Conservation (phyloP, 768 basidiomycete species). For the Leucogyrophana mollusca region DNA sequence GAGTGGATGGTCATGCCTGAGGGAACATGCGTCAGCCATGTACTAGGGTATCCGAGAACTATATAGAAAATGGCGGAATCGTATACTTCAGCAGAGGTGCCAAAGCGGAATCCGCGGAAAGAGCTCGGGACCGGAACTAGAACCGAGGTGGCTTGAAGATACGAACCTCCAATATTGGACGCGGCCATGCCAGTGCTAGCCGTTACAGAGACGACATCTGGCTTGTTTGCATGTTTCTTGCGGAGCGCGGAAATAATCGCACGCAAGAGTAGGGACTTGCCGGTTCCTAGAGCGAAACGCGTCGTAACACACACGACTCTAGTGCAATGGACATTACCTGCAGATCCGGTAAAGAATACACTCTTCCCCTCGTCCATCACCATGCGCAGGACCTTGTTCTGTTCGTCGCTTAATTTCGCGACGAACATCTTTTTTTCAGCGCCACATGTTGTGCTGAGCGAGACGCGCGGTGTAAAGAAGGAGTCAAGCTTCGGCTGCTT, state of each 20-base stretch:
- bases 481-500: conserved; percentile 25
- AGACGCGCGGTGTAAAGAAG: conserved; percentile 26
- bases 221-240: conserved; percentile 29
- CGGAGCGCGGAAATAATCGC: conserved; percentile 54
- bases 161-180: conserved; percentile 44
- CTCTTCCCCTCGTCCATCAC: conserved; percentile 56
- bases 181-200: conserved; percentile 47
- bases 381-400: conserved; percentile 48
- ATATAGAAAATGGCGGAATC: too few species aligned
- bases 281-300: conserved; percentile 47
- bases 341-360: conserved; percentile 68
- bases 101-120: too few species aligned
- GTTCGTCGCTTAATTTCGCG: conserved; percentile 53
- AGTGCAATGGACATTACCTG: conserved; percentile 37
- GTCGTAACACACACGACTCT: background rate
- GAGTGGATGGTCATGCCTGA: conserved; percentile 60
- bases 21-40: too few species aligned
- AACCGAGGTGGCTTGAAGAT: too few species aligned
- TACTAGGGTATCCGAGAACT: background rate
- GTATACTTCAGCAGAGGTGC: too few species aligned
- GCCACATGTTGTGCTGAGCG: conserved; percentile 28
- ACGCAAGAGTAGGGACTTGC: conserved; percentile 59
- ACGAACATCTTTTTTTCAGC: conserved; percentile 23
- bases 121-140: too few species aligned
- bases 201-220: conserved; percentile 41